Conservation (phyloP, 805 yeast species). For the Kazachstania martiniae region DNA sequence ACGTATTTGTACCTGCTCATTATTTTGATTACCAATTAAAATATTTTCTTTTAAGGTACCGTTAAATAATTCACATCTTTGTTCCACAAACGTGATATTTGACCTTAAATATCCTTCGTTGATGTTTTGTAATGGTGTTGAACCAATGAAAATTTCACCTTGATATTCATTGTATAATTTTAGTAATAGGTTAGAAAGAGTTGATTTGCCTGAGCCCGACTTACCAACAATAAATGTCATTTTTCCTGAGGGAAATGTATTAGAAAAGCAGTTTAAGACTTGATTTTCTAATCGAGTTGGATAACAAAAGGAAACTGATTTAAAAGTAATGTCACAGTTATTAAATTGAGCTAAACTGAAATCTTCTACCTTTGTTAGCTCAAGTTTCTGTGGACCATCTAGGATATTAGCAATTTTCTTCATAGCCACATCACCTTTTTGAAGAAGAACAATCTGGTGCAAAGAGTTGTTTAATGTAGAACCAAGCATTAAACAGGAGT, state of each 20-base stretch:
- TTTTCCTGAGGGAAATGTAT: conserved; percentile 35
- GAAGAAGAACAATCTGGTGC: conserved; percentile 47
- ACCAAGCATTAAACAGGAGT: conserved; percentile 69
- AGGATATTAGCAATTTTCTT: conserved; percentile 36
- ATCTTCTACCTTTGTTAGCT: background rate
- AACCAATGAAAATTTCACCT: conserved; percentile 56
- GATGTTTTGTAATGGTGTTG: conserved; percentile 33
- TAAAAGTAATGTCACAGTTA: conserved; percentile 33
- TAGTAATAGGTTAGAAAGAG: conserved; percentile 53
- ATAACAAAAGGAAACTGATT: conserved; percentile 52
- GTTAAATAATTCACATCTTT: conserved; percentile 53
- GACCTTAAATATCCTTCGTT: conserved; percentile 43
- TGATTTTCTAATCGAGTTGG: conserved; percentile 40
- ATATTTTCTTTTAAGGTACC: conserved; percentile 57
- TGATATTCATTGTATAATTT: conserved; percentile 40
- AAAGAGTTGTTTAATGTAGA: conserved; percentile 45
- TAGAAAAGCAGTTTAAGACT: conserved; percentile 38
- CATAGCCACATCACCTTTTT: conserved; percentile 65
- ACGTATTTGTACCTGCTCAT: conserved; percentile 13
- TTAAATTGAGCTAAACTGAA: background rate
- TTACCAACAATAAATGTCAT: conserved; percentile 66
- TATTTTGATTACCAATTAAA: conserved; percentile 33
- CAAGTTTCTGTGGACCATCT: background rate
- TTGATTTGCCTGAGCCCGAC: conserved; percentile 92
- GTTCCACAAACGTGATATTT: conserved; percentile 67